phyloP scores from a whole-genome alignment of 805 yeast species.

The Torulaspora indica region DNA sequence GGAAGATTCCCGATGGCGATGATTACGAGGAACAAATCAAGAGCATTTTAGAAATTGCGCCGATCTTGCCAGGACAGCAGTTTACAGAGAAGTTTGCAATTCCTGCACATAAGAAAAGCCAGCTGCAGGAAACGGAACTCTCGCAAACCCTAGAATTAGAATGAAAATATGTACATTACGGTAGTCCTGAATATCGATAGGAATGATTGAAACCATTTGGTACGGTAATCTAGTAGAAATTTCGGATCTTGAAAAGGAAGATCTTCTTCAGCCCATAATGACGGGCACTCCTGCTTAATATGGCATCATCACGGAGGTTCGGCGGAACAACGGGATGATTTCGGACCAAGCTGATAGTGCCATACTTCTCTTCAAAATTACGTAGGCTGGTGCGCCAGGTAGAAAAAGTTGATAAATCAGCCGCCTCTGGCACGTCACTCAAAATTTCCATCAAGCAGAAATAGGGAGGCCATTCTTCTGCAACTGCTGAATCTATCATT shows the following conservation, averaged over 20 bases:
- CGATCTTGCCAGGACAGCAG: conserved; percentile 77
- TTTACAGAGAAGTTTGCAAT: conserved; percentile 60
- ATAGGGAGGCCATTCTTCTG: conserved; percentile 29
- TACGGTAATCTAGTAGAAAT: no score
- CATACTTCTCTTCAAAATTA: conserved; percentile 14
- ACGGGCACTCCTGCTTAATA: conserved; percentile 3
- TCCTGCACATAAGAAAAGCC: conserved; percentile 59
- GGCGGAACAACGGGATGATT: conserved; percentile 15
- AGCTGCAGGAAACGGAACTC: conserved; percentile 21
- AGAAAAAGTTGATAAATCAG: background rate
- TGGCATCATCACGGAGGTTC: conserved; percentile 7
- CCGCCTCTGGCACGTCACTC: background rate
- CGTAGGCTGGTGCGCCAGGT: conserved; percentile 21
- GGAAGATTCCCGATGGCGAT: conserved; percentile 51
- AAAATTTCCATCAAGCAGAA: conserved; percentile 18
- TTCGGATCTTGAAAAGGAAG: conserved; percentile 1
- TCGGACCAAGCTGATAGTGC: conserved; percentile 5
- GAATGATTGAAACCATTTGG: background rate
- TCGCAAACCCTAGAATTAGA: conserved; percentile 7
- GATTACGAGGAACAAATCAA: conserved; percentile 50
- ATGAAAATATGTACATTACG: background rate
- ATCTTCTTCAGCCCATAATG: conserved; percentile 19
- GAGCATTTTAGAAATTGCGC: conserved; percentile 61
- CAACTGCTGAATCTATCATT: conserved; percentile 18
- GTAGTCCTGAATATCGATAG: background rate